phyloP scores from a whole-genome alignment of 148 eudicot genomes.

The Amaranthus palmeri region DNA sequence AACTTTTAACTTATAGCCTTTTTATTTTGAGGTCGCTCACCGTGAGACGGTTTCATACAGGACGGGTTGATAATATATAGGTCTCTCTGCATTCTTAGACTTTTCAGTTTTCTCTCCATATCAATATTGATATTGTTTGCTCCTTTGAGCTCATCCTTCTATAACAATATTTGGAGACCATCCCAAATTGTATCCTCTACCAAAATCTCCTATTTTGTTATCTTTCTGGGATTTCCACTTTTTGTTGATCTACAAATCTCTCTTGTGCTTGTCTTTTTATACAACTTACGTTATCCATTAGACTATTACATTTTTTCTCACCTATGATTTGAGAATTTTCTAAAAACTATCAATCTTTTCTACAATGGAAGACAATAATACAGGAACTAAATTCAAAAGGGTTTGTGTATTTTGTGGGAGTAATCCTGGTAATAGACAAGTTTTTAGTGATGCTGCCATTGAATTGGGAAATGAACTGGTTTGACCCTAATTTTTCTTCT shows the following conservation, averaged over 20 bases:
- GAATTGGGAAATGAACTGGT: conserved; percentile 88
- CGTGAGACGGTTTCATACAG: no score
- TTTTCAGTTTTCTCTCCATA: no score
- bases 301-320: background rate
- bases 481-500: conserved; percentile 18
- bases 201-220: conserved; percentile 23
- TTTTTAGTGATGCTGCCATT: conserved; percentile 86
- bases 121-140: no score
- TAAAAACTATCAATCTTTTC: background rate
- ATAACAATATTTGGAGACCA: conserved; percentile 19
- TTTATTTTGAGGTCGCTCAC: no score
- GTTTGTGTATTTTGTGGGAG: conserved; percentile 97
- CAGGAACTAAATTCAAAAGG: conserved; percentile 52
- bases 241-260: conserved; percentile 28
- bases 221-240: conserved; percentile 19
- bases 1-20: no score
- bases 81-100: no score
- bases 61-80: no score
- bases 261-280: conserved; percentile 9
- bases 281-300: conserved; percentile 3
- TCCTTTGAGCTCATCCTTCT: background rate
- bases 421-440: conserved; percentile 64
- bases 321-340: background rate
- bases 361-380: conserved; percentile 30
- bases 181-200: conserved; percentile 4